Base-by-base conservation (phyloP, 148 eudicot genomes). In the Fallopia convolvulus region DNA sequence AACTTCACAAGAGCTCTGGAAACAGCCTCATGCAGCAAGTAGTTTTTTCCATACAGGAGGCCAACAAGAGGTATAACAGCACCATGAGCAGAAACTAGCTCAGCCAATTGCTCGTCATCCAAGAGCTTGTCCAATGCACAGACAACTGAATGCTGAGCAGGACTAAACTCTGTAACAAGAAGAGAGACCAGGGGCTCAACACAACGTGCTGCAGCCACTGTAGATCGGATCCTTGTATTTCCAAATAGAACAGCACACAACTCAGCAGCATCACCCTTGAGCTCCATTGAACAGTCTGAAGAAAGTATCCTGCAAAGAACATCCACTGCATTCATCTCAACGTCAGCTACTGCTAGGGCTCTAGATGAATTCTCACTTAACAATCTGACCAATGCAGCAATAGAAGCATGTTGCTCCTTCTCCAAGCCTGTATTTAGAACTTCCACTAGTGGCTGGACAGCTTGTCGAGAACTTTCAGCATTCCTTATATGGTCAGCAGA, bases 391-490 rank as follows among this genome's bases (percentile, higher is more conserved):
- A 95, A 75, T 44, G 99, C 99, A 77, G 97, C 99, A 74, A 95
- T 95, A 42, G 99, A 97, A 81, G 99, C 99, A 82, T 95, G 99
- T 70, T 95, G 97, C 82, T 95, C 99, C 81, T 83, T 91, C 86
- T 95, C 99, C 81, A 90, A 85, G 30, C 99, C 99, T 17, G 97
- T 89, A 58, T 82, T 89, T 17, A 95, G 77, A 78, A 95, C 90
- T 79, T 95, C 99, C 79, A 95, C 97, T 83, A 95, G 84, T 0
- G 99, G 99, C 71, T 95, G 97, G 79, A 95, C 96, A 83, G 99
- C 97, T 78, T 95, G 97, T 82, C 94, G 87, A 41, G 99, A 84
- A 49, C 87, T 86, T 82, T 95, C 99, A 17, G 97, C 97, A 84
- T 91, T 95, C 79, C 99, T 87, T 60, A 95, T 89, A 76, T 95